Conservation (phyloP, 306 rosid genomes). For the Gastrolobium villosum region DNA sequence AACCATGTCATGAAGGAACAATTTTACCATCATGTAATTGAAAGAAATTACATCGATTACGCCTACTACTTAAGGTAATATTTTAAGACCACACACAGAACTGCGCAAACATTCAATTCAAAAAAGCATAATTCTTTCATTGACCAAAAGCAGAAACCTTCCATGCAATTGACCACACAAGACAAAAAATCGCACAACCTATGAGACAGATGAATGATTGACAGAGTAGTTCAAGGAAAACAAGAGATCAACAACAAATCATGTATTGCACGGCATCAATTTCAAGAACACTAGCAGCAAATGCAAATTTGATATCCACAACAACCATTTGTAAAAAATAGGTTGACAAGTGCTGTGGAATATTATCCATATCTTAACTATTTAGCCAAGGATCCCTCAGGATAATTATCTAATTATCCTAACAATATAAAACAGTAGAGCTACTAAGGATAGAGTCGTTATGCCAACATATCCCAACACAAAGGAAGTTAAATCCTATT, state of each 20-base stretch:
- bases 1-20: too few species aligned
- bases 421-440: too few species aligned
- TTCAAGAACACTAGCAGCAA: background rate
- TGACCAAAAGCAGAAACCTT: background rate
- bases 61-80: background rate
- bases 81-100: constrained; percentile 19
- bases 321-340: too few species aligned
- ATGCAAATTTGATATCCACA: constrained; percentile 8
- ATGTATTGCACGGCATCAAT: background rate
- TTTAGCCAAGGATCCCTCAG: too few species aligned
- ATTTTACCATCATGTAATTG: too few species aligned
- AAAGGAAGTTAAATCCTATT: too few species aligned
- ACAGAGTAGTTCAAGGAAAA: background rate
- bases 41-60: background rate
- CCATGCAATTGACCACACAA: constrained; percentile 34
- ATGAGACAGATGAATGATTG: background rate
- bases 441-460: too few species aligned
- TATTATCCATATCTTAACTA: too few species aligned
- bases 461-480: too few species aligned
- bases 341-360: too few species aligned
- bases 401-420: too few species aligned
- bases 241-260: background rate
- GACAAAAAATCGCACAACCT: constrained; percentile 1
- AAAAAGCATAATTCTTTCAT: background rate
- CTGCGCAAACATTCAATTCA: background rate